These are phyloP conservation scores for Syzygium syzygioides DNA, from an alignment of 441 rosid species.

Conservation along the genomic window DNA sequence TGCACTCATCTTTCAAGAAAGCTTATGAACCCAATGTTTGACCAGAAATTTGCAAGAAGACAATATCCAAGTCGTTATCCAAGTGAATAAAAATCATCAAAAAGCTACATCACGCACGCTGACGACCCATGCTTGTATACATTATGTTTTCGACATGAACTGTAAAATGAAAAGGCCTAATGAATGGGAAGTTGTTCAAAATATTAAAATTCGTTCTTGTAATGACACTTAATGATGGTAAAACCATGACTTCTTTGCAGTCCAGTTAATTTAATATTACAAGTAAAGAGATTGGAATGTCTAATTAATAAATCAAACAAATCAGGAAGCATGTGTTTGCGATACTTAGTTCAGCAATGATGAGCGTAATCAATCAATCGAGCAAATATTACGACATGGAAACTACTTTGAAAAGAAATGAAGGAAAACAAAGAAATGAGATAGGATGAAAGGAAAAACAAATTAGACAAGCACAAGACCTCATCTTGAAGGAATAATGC, in stretches of 20 bases:
- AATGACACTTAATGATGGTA: neutral
- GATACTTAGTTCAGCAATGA: neutral
- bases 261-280: neutral
- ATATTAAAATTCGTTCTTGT: neutral
- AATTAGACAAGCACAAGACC: neutral
- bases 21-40: neutral
- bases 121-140: neutral
- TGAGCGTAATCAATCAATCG: neutral
- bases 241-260: neutral
- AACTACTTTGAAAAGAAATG: neutral
- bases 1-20: neutral
- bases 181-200: neutral
- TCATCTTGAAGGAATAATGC: neutral
- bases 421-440: neutral
- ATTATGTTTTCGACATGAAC: neutral
- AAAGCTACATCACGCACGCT: neutral
- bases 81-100: neutral
- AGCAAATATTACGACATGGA: neutral
- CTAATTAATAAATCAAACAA: neutral
- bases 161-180: neutral
- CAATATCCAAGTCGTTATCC: neutral
- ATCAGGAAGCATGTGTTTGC: neutral
- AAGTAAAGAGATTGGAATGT: neutral
- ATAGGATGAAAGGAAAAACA: neutral
- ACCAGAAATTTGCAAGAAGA: neutral